These are phyloP conservation scores for Candida dubliniensis DNA, from an alignment of 1,139 yeast genomes.

Conservation along the genomic window DNA sequence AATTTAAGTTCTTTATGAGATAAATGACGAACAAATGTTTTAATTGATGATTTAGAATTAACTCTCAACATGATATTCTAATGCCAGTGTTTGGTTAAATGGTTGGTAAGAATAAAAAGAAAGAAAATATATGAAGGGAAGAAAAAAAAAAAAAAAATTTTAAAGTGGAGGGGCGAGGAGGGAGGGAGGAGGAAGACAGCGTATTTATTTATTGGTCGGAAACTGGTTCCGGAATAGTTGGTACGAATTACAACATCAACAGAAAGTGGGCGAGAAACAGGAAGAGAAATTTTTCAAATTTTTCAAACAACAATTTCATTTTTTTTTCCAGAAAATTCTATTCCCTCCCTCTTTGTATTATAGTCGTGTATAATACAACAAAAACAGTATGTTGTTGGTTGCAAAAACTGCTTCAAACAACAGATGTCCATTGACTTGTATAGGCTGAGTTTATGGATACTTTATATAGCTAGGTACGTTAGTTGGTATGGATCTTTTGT, in stretches of 20 bases:
- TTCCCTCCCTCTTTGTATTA: too few species aligned
- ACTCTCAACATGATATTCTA: slow-evolving; percentile 53
- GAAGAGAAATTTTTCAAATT: not conserved
- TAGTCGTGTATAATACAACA: too few species aligned
- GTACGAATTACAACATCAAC: not conserved
- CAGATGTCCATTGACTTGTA: too few species aligned
- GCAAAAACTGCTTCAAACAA: too few species aligned
- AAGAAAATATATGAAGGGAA: not conserved
- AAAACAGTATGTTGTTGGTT: too few species aligned
- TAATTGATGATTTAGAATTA: slow-evolving; percentile 45
- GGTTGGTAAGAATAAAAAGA: not conserved
- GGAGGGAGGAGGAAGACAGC: not conserved
- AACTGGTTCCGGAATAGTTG: too few species aligned
- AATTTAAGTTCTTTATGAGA: slow-evolving; percentile 96
- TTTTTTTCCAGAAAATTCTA: slow-evolving; percentile 4
- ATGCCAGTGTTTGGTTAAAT: not conserved
- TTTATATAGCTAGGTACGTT: too few species aligned
- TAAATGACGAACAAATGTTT: slow-evolving; percentile 53
- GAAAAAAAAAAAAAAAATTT: not conserved
- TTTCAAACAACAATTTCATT: too few species aligned
- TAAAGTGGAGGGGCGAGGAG: not conserved
- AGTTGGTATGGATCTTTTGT: too few species aligned
- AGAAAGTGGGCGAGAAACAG: not conserved
- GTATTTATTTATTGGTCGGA: too few species aligned
- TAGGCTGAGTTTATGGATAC: too few species aligned